Evolutionary conservation across 1,139 yeast genomes (phyloP).

Genomic region (Schwanniomyces etchellsii): DNA sequence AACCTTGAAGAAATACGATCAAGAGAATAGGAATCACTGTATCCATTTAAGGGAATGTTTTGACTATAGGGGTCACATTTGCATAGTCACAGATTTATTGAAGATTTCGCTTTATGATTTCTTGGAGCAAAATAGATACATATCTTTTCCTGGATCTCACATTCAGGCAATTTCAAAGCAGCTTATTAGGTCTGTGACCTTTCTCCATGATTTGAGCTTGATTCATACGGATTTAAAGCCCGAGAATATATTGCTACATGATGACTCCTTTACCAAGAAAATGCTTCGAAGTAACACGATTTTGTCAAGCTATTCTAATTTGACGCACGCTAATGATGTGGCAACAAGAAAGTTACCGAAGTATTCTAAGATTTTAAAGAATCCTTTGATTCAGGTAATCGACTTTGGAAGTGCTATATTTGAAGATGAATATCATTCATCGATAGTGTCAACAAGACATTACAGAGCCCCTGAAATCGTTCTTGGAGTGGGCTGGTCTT

Average conservation of each 20-base stretch:
- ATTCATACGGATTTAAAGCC: slow-evolving; percentile 96
- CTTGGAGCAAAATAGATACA: slow-evolving; percentile 67
- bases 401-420: slow-evolving; percentile 97
- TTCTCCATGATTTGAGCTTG: slow-evolving; percentile 79
- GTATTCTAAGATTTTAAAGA: slow-evolving; percentile 50
- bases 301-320: slow-evolving; percentile 24
- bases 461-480: slow-evolving; percentile 97
- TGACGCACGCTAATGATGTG: slow-evolving; percentile 14
- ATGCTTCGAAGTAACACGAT: slow-evolving; percentile 30
- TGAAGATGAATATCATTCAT: slow-evolving; percentile 88
- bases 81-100: slow-evolving; percentile 84
- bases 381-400: slow-evolving; percentile 82
- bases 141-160: slow-evolving; percentile 76
- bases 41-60: slow-evolving; percentile 85
- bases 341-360: slow-evolving; percentile 28
- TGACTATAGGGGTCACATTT: slow-evolving; percentile 90
- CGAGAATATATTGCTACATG: slow-evolving; percentile 79
- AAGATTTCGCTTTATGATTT: slow-evolving; percentile 88
- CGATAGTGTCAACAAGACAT: slow-evolving; percentile 90
- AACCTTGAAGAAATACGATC: slow-evolving; percentile 73
- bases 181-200: slow-evolving; percentile 77
- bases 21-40: slow-evolving; percentile 61
- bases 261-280: slow-evolving; percentile 42
- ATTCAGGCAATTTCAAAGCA: slow-evolving; percentile 88
- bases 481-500: slow-evolving; percentile 87